Conservation (phyloP, 2,329 filamentous ascomycete genomes). For the Colletotrichum sp. region DNA sequence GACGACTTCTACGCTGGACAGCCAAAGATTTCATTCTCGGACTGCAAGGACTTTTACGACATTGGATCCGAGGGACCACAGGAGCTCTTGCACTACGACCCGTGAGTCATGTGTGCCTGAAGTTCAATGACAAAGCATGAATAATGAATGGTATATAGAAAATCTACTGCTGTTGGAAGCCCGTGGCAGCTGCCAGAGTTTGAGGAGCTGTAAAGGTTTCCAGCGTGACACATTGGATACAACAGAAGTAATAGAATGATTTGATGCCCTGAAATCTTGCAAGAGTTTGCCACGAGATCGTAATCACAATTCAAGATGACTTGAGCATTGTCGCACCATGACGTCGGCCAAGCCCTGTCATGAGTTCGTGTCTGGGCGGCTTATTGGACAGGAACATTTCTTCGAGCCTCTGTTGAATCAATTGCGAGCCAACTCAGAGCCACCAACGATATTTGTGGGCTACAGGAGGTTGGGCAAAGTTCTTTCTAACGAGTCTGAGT, state of each 20-base stretch:
- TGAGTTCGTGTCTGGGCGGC: not conserved
- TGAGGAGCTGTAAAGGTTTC: not conserved
- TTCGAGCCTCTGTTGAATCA: not conserved
- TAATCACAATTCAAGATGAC: not conserved
- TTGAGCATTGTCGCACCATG: not conserved
- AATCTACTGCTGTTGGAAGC: not conserved
- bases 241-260: not conserved
- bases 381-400: not conserved
- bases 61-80: constrained; percentile 60
- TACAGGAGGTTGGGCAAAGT: no score
- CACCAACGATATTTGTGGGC: no score
- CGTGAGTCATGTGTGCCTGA: not conserved
- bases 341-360: not conserved
- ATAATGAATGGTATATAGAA: not conserved
- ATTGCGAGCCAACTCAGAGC: not conserved
- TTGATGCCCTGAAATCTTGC: not conserved
- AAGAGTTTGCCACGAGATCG: not conserved
- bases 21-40: constrained; percentile 54
- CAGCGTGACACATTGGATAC: not conserved
- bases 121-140: not conserved
- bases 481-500: not conserved
- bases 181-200: no score
- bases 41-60: constrained; percentile 63
- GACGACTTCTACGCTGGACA: constrained; percentile 59
- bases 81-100: constrained; percentile 6